Evolutionary conservation across 176 grass and related monocot species (phyloP).

Genomic region (Paspalum vaginatum): DNA sequence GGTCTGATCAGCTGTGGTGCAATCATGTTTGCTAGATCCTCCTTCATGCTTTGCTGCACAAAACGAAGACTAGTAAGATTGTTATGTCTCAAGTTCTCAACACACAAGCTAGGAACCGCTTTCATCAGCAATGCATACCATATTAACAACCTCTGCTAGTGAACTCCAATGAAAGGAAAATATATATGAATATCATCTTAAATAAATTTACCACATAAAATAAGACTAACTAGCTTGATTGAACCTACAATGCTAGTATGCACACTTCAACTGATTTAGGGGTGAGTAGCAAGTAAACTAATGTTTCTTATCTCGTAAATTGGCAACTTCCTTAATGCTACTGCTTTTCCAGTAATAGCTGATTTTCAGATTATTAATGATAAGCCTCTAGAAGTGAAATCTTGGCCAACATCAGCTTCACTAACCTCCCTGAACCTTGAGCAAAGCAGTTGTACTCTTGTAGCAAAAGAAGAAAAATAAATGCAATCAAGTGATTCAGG

Average conservation of each 20-base stretch:
- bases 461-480: conserved; percentile 13
- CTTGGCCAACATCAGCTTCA: neutral
- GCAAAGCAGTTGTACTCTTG: neutral
- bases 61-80: conserved; percentile 13
- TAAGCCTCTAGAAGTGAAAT: conserved; percentile 4
- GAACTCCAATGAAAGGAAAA: neutral
- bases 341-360: conserved; percentile 13
- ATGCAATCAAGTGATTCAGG: neutral
- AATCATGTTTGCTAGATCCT: conserved; percentile 67
- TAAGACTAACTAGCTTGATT: neutral
- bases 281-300: neutral
- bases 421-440: neutral
- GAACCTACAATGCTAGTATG: neutral
- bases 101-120: neutral
- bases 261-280: no score
- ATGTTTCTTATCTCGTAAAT: neutral
- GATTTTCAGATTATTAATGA: neutral
- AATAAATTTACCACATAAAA: neutral
- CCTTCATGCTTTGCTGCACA: conserved; percentile 72
- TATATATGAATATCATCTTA: neutral
- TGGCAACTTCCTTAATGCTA: conserved; percentile 3
- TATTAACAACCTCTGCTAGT: neutral
- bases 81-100: conserved; percentile 4
- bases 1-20: conserved; percentile 63
- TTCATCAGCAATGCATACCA: conserved; percentile 3